These are phyloP conservation scores for Circinella minor DNA, from an alignment of 371 early-diverging fungal species.

Conservation along the genomic window DNA sequence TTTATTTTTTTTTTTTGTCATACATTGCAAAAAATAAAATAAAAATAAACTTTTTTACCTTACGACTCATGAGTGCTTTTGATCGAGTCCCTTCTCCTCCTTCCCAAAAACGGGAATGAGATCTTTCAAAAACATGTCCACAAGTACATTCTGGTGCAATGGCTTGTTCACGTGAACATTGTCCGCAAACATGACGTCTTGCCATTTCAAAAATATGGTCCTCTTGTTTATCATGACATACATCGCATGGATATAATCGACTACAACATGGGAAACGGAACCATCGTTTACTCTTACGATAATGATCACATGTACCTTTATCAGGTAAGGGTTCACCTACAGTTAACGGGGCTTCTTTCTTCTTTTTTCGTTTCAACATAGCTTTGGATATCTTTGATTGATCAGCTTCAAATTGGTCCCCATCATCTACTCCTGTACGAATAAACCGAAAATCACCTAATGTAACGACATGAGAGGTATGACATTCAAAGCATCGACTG, in stretches of 20 bases:
- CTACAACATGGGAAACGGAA: constrained; percentile 93
- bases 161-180: constrained; percentile 88
- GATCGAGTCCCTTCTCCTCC: constrained; percentile 95
- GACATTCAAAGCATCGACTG: constrained; percentile 63
- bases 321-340: constrained; percentile 79
- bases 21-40: background rate
- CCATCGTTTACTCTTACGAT: constrained; percentile 92
- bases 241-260: constrained; percentile 88
- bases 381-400: constrained; percentile 32
- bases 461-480: constrained; percentile 46
- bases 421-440: constrained; percentile 48
- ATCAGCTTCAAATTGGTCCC: constrained; percentile 37
- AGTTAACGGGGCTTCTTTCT: constrained; percentile 50
- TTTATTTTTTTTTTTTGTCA: background rate
- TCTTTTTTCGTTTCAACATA: constrained; percentile 48
- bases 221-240: constrained; percentile 89
- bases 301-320: constrained; percentile 93
- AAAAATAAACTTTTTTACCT: constrained; percentile 45
- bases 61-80: constrained; percentile 79
- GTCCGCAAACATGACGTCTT: constrained; percentile 90
- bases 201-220: constrained; percentile 75
- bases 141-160: constrained; percentile 57
- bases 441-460: constrained; percentile 59
- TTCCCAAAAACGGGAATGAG: constrained; percentile 88
- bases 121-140: constrained; percentile 68